Percentiles rank a stretch among this genome's conserved stretches.
phyloP scores from a whole-genome alignment of 345 rosid genomes.

The Dimocarpus longan region DNA sequence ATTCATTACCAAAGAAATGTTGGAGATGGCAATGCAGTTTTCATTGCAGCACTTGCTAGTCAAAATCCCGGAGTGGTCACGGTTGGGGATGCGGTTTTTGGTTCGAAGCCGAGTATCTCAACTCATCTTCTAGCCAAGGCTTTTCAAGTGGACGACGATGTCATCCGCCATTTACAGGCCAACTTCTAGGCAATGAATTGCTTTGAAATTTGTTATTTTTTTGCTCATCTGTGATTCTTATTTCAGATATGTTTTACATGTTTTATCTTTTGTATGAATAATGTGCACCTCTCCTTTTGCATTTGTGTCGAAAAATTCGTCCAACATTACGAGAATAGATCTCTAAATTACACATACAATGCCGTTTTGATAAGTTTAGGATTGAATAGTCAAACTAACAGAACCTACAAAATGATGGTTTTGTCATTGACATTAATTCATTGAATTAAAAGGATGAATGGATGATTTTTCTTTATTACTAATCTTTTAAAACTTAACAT shows the following conservation, averaged over 20 bases:
- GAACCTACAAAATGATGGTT: too few relatives aligned
- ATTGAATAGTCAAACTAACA: too few relatives aligned
- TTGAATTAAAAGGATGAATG: too few relatives aligned
- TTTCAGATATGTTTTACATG: background rate
- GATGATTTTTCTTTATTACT: too few relatives aligned
- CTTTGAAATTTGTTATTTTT: background rate
- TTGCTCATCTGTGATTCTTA: background rate
- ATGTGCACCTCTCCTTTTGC: too few relatives aligned
- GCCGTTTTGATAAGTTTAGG: too few relatives aligned
- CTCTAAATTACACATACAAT: too few relatives aligned
- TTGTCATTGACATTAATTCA: too few relatives aligned
- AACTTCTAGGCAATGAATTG: background rate
- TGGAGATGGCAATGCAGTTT: background rate
- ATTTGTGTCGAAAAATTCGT: too few relatives aligned
- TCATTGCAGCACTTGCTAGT: conserved; percentile 4
- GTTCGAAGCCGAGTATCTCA: conserved; percentile 1
- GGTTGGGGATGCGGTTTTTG: conserved; percentile 1
- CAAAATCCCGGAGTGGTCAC: conserved; percentile 17
- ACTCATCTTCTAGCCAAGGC: conserved; percentile 17
- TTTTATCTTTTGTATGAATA: too few relatives aligned
- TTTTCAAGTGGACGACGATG: background rate
- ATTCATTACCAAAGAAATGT: conserved; percentile 9
- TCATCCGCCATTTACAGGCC: background rate
- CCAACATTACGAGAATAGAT: too few relatives aligned
- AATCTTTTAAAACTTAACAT: too few relatives aligned